Conservation (phyloP, 352 stramenopile species). For the Phytopythium litorale region DNA sequence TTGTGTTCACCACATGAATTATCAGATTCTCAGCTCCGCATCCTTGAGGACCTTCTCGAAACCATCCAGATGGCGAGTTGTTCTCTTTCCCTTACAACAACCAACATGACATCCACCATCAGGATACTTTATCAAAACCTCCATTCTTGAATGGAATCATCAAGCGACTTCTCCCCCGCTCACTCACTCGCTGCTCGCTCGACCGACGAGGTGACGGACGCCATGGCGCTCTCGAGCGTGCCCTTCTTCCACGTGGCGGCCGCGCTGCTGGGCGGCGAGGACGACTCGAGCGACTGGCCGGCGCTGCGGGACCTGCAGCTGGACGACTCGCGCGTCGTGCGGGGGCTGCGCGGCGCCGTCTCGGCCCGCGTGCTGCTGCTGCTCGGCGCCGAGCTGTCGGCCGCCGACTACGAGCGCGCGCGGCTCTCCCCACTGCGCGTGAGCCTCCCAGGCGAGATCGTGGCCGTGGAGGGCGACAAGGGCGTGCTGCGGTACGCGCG, state of each 20-base stretch:
- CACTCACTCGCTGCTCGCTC: neutral
- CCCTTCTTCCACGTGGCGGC: neutral
- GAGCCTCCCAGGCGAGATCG: constrained; percentile 47
- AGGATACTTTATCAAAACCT: neutral
- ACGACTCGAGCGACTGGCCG: neutral
- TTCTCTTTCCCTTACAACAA: neutral
- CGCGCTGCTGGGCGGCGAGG: constrained; percentile 1
- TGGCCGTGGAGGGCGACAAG: constrained; percentile 27
- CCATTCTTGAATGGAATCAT: neutral
- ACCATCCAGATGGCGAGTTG: neutral
- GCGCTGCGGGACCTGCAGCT: constrained; percentile 7
- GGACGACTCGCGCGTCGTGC: constrained; percentile 1
- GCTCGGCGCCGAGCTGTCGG: constrained; percentile 28
- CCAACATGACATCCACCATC: neutral
- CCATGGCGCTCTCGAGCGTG: constrained; percentile 4
- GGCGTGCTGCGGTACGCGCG: constrained; percentile 36
- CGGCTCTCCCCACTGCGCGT: constrained; percentile 27
- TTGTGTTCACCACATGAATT: neutral
- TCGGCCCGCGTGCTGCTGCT: constrained; percentile 22
- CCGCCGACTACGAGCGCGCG: constrained; percentile 21
- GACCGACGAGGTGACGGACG: neutral
- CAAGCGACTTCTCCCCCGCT: neutral
- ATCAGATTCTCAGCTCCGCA: neutral
- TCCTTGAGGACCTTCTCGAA: neutral
- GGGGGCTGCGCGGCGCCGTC: constrained; percentile 13